Conservation (phyloP, 2,329 filamentous ascomycete species). For the Aulographum hederae region DNA sequence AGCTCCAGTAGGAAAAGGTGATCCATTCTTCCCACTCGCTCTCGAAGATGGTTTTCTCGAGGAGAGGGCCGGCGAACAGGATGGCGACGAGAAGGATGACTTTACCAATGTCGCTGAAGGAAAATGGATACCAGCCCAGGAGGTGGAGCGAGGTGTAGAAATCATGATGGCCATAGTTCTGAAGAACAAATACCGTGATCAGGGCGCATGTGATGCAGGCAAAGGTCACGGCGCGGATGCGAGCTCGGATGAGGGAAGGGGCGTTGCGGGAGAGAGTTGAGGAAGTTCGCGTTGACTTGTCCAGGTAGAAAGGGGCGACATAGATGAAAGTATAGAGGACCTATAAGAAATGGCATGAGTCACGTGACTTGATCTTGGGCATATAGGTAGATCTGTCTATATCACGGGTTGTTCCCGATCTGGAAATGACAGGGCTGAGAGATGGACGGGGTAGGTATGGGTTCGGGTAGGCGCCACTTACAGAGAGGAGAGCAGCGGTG, state of each 20-base stretch:
- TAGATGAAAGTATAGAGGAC: constrained; percentile 74
- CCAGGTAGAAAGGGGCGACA: constrained; percentile 80
- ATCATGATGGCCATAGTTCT: constrained; percentile 31
- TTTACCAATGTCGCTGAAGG: constrained; percentile 42
- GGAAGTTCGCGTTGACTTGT: constrained; percentile 60
- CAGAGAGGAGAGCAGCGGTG: no score
- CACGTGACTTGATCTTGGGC: no score
- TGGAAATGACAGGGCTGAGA: no score
- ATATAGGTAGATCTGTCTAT: no score
- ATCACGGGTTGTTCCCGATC: no score
- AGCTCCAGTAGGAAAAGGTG: constrained; percentile 33
- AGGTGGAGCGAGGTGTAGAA: constrained; percentile 41
- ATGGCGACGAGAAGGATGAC: constrained; percentile 54
- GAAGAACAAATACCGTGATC: constrained; percentile 48
- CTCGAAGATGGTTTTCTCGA: constrained; percentile 59
- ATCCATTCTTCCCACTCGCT: constrained; percentile 49
- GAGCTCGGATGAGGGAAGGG: constrained; percentile 71
- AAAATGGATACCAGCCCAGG: constrained; percentile 68
- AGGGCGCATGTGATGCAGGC: constrained; percentile 54
- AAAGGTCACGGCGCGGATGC: constrained; percentile 61
- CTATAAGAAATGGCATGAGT: no score
- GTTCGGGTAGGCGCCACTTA: no score
- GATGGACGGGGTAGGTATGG: no score
- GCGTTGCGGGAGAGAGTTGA: constrained; percentile 66
- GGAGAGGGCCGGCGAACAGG: constrained; percentile 72